These are phyloP conservation scores for Penicillium crystallinum DNA, from an alignment of 495 filamentous ascomycete genomes.

Conservation along the genomic window DNA sequence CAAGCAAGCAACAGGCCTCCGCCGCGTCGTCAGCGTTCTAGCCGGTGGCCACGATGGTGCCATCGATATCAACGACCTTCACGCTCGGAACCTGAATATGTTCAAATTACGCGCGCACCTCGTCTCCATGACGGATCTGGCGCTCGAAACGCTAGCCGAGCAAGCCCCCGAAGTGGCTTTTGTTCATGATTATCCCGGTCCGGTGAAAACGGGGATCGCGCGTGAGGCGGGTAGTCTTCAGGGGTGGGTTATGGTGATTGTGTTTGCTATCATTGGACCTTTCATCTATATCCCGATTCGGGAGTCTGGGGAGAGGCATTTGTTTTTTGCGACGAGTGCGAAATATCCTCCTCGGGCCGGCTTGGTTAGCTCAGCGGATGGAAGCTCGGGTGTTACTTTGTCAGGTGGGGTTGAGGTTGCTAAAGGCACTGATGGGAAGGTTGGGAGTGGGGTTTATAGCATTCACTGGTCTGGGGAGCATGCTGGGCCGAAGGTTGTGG, in stretches of 20 bases:
- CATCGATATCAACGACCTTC: conserved; percentile 46
- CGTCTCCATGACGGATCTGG: conserved; percentile 45
- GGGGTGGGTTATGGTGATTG: neutral
- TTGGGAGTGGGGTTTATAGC: conserved; percentile 49
- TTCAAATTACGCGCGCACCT: conserved; percentile 31
- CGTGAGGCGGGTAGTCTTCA: conserved; percentile 12
- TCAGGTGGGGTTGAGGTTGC: conserved; percentile 25
- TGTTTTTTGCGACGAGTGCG: conserved; percentile 50
- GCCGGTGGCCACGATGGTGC: conserved; percentile 49
- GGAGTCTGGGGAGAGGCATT: conserved; percentile 52
- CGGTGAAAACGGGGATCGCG: conserved; percentile 40
- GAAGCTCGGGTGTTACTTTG: conserved; percentile 32
- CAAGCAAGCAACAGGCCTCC: conserved; percentile 35
- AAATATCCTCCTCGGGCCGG: conserved; percentile 35
- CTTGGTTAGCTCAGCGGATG: conserved; percentile 18
- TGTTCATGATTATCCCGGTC: conserved; percentile 52
- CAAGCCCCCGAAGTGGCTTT: conserved; percentile 51
- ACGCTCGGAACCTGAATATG: conserved; percentile 19
- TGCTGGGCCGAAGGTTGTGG: conserved; percentile 24
- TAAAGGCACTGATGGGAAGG: conserved; percentile 39
- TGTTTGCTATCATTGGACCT: conserved; percentile 20
- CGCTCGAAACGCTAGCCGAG: conserved; percentile 43
- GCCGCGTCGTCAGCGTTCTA: conserved; percentile 56
- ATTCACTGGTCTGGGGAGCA: conserved; percentile 41
- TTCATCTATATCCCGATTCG: conserved; percentile 25